Percentiles rank a stretch among this genome's conserved stretches.
Evolutionary conservation across 495 filamentous ascomycete species (phyloP).

Genomic region (Lichenothelia convexa): DNA sequence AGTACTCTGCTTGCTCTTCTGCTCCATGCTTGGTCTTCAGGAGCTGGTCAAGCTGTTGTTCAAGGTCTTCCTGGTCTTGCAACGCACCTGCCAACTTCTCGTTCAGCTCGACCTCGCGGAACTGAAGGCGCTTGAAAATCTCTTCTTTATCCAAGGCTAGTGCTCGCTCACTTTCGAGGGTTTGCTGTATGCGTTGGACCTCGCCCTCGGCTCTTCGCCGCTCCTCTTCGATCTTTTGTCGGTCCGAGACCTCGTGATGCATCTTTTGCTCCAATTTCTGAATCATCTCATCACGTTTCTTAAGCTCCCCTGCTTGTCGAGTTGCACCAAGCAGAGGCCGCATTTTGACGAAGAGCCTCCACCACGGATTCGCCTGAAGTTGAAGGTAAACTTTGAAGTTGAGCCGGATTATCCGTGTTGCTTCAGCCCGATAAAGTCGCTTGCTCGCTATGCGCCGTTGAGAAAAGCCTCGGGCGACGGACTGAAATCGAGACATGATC

Average conservation of each 20-base stretch:
- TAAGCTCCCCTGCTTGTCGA: constrained; percentile 75
- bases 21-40: constrained; percentile 78
- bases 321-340: constrained; percentile 86
- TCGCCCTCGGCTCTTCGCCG: constrained; percentile 71
- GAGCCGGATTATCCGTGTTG: constrained; percentile 80
- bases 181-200: constrained; percentile 75
- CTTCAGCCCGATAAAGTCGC: constrained; percentile 81
- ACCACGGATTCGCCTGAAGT: constrained; percentile 86
- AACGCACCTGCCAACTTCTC: constrained; percentile 89
- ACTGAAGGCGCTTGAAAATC: constrained; percentile 87
- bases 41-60: constrained; percentile 80
- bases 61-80: constrained; percentile 83
- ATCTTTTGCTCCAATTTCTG: constrained; percentile 67
- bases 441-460: constrained; percentile 80
- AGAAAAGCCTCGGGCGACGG: constrained; percentile 71
- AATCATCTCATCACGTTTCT: constrained; percentile 86
- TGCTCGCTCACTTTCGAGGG: constrained; percentile 83
- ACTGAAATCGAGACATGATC: constrained; percentile 90
- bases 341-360: constrained; percentile 89
- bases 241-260: constrained; percentile 53
- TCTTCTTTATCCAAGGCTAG: constrained; percentile 95
- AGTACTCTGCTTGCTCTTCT: constrained; percentile 66
- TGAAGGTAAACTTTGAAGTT: constrained; percentile 83
- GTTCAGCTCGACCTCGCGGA: constrained; percentile 68
- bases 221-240: constrained; percentile 78